phyloP scores from a whole-genome alignment of 441 rosid genomes.

The Erodium trifolium region DNA sequence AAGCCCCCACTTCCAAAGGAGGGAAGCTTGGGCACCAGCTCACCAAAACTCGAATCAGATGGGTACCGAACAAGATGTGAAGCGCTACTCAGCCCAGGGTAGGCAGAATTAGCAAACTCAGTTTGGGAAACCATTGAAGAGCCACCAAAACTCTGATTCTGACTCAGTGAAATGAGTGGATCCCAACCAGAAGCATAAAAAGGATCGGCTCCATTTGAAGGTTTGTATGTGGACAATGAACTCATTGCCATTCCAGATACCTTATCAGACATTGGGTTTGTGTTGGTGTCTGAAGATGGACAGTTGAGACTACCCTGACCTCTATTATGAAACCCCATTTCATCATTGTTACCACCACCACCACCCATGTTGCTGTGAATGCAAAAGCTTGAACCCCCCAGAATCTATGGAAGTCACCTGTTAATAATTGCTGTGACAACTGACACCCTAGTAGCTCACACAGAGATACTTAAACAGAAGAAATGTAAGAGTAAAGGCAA shows the following conservation, averaged over 20 bases:
- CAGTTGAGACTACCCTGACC: slow-evolving; percentile 25
- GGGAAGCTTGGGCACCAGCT: slow-evolving; percentile 42
- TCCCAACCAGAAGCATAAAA: slow-evolving; percentile 83
- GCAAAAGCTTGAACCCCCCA: slow-evolving; percentile 26
- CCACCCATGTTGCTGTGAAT: slow-evolving; percentile 38
- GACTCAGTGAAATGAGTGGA: slow-evolving; percentile 45
- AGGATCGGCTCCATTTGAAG: slow-evolving; percentile 33
- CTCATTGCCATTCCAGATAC: slow-evolving; percentile 26
- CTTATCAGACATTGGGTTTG: slow-evolving; percentile 5
- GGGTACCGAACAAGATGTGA: slow-evolving; percentile 46
- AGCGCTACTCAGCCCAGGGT: slow-evolving; percentile 41
- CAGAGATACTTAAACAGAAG: slow-evolving; percentile 21
- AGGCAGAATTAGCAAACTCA: slow-evolving; percentile 45
- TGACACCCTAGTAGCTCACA: not conserved
- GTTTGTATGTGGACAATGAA: slow-evolving; percentile 35
- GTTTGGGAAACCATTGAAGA: slow-evolving; percentile 42
- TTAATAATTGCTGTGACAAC: slow-evolving; percentile 13
- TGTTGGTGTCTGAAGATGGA: slow-evolving; percentile 27
- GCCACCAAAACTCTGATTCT: slow-evolving; percentile 36
- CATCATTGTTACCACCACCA: slow-evolving; percentile 43
- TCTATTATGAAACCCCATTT: slow-evolving; percentile 41
- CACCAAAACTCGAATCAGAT: slow-evolving; percentile 46
- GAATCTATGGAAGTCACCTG: slow-evolving; percentile 22
- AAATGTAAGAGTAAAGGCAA: slow-evolving; percentile 20
- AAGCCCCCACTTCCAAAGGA: slow-evolving; percentile 51